Base-by-base conservation (phyloP, 805 yeast genomes). In the Yamadazyma nakazawae region DNA sequence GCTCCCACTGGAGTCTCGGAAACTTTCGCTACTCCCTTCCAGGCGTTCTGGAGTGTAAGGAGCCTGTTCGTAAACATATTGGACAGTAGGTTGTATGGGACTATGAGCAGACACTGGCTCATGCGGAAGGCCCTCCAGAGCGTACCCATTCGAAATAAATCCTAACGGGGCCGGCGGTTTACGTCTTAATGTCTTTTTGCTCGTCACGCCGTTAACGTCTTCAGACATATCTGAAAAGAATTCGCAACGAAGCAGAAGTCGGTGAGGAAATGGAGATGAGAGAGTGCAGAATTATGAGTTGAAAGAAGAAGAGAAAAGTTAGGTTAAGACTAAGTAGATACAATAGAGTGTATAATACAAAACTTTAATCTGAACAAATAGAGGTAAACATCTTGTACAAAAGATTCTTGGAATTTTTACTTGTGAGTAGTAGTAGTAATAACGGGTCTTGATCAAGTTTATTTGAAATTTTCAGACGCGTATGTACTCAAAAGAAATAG, bases 401-500 rank as follows among this genome's bases (percentile, higher is more conserved):
- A 21, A 21, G 24, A 21, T 21, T 21, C 7, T 28, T 13, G n/a
- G 5, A 28, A 11, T 28, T 28, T 13, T 28, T 13, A 9, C n/a
- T 13, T 28, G 32, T 5, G 32, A 12, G 32, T 5, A 28, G 32
- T 28, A 28, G n/a, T n/a, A n/a, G n/a, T n/a, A n/a, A n/a, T 9
- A 28, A 28, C n/a, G 37, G 11, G 21, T 14, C 14, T 34, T 16
- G 19, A 4, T 16, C 10, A 16, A 7, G 8, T 34, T 14, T 34
- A 6, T 4, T 9, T 18, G 21, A 34, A 34, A n/a, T 5, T 28
- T 13, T 28, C 32, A 28, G 32, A 28, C 32, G 32, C 32, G 32
- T 28, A 17, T 32, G 61, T 74, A 72, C 48, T 60, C 76, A 1
- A 58, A 61, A 6, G 78, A 76, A 37, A 63, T 84, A 25, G 66